Percentiles rank a stretch among this genome's conserved stretches.
These are phyloP conservation scores for Triticum dicoccoides DNA, from an alignment of 176 grass and related monocot species.

Conservation along the genomic window DNA sequence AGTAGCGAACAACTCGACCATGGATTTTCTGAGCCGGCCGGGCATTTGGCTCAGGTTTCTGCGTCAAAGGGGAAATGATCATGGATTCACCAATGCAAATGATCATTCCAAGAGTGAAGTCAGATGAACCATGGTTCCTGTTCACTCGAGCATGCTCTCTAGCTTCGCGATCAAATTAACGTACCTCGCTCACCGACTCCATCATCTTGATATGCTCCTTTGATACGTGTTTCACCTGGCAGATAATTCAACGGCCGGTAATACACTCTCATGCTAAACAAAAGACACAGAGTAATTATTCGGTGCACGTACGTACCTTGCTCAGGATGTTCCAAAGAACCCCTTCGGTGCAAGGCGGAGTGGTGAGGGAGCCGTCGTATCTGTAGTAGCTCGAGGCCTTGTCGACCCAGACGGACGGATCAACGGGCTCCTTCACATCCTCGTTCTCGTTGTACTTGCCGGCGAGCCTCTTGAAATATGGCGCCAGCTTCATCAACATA, in stretches of 20 bases:
- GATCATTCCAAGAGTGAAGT: background rate
- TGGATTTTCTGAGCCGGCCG: conserved; percentile 30
- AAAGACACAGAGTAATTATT: background rate
- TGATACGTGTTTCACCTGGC: conserved; percentile 28
- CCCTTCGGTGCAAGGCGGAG: conserved; percentile 76
- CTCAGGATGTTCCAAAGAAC: conserved; percentile 72
- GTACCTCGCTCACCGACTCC: background rate
- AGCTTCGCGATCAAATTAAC: background rate
- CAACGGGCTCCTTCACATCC: conserved; percentile 27
- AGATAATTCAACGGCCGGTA: background rate
- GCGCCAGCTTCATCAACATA: conserved; percentile 15
- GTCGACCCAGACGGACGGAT: conserved; percentile 42
- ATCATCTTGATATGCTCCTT: conserved; percentile 9
- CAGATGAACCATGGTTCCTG: background rate
- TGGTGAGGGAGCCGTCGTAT: conserved; percentile 81
- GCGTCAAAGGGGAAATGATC: background rate
- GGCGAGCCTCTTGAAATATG: conserved; percentile 49
- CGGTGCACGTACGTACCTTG: conserved; percentile 43
- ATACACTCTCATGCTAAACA: background rate
- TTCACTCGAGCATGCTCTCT: background rate
- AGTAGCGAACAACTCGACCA: conserved; percentile 28
- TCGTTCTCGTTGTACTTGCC: conserved; percentile 27
- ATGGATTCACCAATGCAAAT: background rate
- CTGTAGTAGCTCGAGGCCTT: conserved; percentile 70
- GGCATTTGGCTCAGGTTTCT: background rate